Evolutionary conservation across 441 rosid species (phyloP), one percentile per base, ranked within the genome.

Genomic region (Melastoma candidum): DNA sequence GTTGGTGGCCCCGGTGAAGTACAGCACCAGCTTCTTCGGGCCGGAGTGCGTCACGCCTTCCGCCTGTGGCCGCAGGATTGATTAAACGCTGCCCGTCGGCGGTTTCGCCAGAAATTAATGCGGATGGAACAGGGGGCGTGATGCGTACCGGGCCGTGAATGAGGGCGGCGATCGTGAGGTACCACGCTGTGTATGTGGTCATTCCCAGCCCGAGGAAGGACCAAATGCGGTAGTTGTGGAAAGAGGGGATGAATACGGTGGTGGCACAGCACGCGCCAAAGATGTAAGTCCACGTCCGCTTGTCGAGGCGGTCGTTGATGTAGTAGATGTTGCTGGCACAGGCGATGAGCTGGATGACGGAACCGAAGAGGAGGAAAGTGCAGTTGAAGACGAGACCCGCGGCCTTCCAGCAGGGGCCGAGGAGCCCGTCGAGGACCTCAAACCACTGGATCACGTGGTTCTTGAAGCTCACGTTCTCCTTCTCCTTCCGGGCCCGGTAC

Each of bases 261-360:
- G 60, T 57, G 7, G 60, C 60, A 39, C 60, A 57, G 46, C 60
- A 57, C 13, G 52, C 60, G 47, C 60, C 60, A 26, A 57, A 57
- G 44, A 57, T 57, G 52, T 57, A 57, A 11, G 60, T 57, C 60
- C 60, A 57, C 6, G 60, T 57, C 60, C 60, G 47, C 60, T 57
- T 57, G 60, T 57, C 60, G 26, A 57, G 27, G 24, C 46, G 53
- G 43, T 59, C 63, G 51, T 59, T 59, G 45, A 59, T 59, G 56
- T 59, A 59, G 46, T 59, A 59, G 44, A 59, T 59, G 51, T 59
- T 59, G 55, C 63, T 59, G 63, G 63, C 63, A 25, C 63, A 59
- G 17, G 63, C 63, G 14, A 59, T 59, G 56, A 59, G 63, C 49
- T 59, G 63, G 51, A 59, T 59, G 49, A 59, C 63, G 0, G 63